Evolutionary conservation across 805 yeast genomes (phyloP).

Genomic region (Monosporozyma servazzii): DNA sequence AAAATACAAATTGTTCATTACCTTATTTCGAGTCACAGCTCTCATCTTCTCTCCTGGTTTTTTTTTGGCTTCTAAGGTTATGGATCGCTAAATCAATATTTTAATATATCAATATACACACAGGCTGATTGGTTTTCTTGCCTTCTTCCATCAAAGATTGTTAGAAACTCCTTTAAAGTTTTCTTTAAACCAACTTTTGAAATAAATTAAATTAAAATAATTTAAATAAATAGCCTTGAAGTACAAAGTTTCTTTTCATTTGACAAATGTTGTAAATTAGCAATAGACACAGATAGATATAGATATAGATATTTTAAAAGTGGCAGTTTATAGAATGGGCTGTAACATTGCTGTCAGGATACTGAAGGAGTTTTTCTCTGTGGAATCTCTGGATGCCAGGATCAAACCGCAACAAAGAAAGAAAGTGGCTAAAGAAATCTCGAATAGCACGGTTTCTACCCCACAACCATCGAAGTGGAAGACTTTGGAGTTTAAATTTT

Average conservation of each 20-base stretch:
- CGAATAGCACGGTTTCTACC: not conserved
- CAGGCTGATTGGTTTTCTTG: not conserved
- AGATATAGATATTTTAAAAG: not conserved
- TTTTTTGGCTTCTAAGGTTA: not conserved
- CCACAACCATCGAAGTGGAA: conserved; percentile 39
- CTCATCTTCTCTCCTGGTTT: conserved; percentile 27
- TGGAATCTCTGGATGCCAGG: conserved; percentile 23
- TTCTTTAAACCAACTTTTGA: not conserved
- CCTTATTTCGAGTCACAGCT: conserved; percentile 44
- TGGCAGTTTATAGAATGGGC: not conserved
- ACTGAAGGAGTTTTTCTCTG: conserved; percentile 17
- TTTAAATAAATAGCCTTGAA: not conserved
- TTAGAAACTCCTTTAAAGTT: not conserved
- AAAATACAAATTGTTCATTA: conserved; percentile 45
- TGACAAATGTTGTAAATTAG: not conserved
- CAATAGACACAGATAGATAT: not conserved
- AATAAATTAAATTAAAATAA: not conserved
- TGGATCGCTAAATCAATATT: not conserved
- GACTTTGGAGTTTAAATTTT: conserved; percentile 65
- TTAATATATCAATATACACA: not conserved
- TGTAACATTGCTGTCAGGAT: conserved; percentile 4
- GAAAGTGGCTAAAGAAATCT: not conserved
- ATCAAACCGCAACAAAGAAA: conserved; percentile 16
- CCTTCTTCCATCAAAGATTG: not conserved
- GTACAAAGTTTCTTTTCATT: not conserved